A percentile compares a stretch with the other conserved stretches of the same genome.
These are phyloP conservation scores for Grifola frondosa DNA, from an alignment of 1,284 basidiomycete species.

Conservation along the genomic window DNA sequence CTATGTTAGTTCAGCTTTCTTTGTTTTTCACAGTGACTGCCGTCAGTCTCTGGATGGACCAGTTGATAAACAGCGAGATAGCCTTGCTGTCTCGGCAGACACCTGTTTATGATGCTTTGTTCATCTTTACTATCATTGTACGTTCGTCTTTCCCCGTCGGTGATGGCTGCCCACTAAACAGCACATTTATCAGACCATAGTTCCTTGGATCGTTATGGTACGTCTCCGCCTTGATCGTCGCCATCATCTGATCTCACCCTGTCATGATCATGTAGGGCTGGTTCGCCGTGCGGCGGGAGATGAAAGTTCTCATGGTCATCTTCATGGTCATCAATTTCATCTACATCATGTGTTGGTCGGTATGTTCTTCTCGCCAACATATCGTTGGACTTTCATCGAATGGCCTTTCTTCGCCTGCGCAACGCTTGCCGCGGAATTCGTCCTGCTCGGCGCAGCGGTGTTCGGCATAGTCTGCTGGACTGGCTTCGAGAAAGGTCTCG, in stretches of 20 bases:
- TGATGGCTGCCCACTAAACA: neutral
- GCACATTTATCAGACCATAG: constrained; percentile 36
- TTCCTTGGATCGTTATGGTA: constrained; percentile 51
- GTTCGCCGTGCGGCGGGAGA: constrained; percentile 50
- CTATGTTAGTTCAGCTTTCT: constrained; percentile 57
- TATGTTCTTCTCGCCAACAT: constrained; percentile 56
- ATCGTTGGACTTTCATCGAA: constrained; percentile 53
- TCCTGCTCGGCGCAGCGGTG: constrained; percentile 43
- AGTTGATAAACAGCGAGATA: constrained; percentile 48
- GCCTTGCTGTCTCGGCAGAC: constrained; percentile 42
- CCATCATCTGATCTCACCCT: neutral
- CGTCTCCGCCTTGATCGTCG: neutral
- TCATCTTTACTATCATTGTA: constrained; percentile 46
- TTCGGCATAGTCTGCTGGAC: constrained; percentile 47
- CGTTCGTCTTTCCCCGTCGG: constrained; percentile 15
- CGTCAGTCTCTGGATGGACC: constrained; percentile 55
- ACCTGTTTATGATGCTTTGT: constrained; percentile 42
- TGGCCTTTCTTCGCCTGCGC: constrained; percentile 56
- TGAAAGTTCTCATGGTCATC: constrained; percentile 38
- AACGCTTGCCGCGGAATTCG: constrained; percentile 45
- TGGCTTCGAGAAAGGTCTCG: constrained; percentile 53
- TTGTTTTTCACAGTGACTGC: constrained; percentile 51
- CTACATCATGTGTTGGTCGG: constrained; percentile 43
- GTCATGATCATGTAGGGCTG: constrained; percentile 44
- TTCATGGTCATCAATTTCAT: constrained; percentile 44